Base-by-base conservation (phyloP, 768 basidiomycete species). In the Pleurotus tuoliensis region DNA sequence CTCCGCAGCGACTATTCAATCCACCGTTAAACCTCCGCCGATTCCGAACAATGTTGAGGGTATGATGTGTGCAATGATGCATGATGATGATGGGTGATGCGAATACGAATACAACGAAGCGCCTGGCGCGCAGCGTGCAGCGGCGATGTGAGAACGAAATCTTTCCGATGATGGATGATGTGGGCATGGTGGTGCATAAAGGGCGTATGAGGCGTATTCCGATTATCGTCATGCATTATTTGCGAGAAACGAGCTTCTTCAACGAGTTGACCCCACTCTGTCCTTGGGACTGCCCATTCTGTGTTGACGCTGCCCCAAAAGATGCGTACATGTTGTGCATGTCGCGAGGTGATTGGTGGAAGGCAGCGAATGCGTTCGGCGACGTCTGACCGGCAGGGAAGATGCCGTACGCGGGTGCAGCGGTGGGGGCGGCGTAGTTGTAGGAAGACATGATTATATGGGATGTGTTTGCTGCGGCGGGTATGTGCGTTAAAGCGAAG, bases 301-400 rank as follows among this genome's bases (percentile, higher is more conserved):
- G 59, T 38, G 59, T 57, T 56, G 65, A 40, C 15, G 64, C 65
- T 46, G 69, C 60, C 25, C 70, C 61, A 56, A 84, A 76, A 3
- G 81, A 73, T 39, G 83, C 73, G 69, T 82, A 85, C 80, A 84
- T 82, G 60, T 70, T 69, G 62, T 87, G 82, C 3, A 73, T 65
- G 61, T 85, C 82, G 52, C 85, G 82, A 39, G 85, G 85, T 62
- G 82, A 77, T 68, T 81, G 81, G 66, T 84, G 79, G 55, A 86
- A 74, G 44, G 75, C 63, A 9, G 73, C 66, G 66, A 87, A 85
- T 11, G 83, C 79, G 56, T 84, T 82, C 53, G 84, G 83, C 11
- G 79, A 77, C 20, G 82, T 74, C 4, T 78, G 71, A 50, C 77
- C 78, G 13, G 75, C 67, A 34, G 84, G 84, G 73, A 87, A 86